Percentiles rank a stretch among this genome's conserved stretches.
These are phyloP conservation scores for Onygena corvina DNA, from an alignment of 2,329 filamentous ascomycete genomes.

Conservation along the genomic window DNA sequence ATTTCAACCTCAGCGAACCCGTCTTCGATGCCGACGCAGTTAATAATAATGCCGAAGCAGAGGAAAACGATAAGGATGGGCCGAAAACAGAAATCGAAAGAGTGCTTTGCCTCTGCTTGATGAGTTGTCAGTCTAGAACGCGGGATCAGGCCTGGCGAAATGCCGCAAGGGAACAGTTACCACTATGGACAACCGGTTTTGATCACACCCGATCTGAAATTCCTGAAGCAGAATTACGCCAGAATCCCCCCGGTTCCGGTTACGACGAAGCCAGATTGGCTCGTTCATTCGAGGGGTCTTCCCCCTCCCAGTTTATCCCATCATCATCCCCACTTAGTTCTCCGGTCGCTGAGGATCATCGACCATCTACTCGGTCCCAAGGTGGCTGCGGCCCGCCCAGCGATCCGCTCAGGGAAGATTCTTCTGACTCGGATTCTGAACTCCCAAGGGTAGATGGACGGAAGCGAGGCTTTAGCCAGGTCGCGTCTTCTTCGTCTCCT, in stretches of 20 bases:
- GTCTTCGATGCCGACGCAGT: conserved; percentile 15
- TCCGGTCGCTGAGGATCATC: conserved; percentile 10
- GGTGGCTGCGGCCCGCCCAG: conserved; percentile 14
- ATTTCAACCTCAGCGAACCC: conserved; percentile 22
- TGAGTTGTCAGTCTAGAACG: conserved; percentile 16
- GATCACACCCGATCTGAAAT: conserved; percentile 17
- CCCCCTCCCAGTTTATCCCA: conserved; percentile 15
- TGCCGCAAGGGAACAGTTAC: conserved; percentile 12
- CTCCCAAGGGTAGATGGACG: conserved; percentile 13
- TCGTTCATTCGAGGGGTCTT: too few species aligned
- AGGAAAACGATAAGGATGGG: conserved; percentile 11
- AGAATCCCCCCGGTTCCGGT: conserved; percentile 14
- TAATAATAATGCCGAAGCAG: conserved; percentile 9
- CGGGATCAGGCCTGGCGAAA: conserved; percentile 20
- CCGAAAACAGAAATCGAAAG: conserved; percentile 18
- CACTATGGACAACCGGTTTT: conserved; percentile 18
- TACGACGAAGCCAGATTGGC: conserved; percentile 14
- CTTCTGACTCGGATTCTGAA: conserved; percentile 13
- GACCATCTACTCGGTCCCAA: conserved; percentile 17
- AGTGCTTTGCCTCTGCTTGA: conserved; percentile 19
- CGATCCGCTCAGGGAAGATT: conserved; percentile 13
- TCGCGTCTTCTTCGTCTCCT: conserved; percentile 17
- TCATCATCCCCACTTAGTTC: conserved; percentile 17
- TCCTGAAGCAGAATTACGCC: conserved; percentile 16
- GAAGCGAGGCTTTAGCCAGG: conserved; percentile 20